Evolutionary conservation across 306 rosid species (phyloP), one percentile per base, ranked within the genome.

Genomic region (Aeschynomene evenia): DNA sequence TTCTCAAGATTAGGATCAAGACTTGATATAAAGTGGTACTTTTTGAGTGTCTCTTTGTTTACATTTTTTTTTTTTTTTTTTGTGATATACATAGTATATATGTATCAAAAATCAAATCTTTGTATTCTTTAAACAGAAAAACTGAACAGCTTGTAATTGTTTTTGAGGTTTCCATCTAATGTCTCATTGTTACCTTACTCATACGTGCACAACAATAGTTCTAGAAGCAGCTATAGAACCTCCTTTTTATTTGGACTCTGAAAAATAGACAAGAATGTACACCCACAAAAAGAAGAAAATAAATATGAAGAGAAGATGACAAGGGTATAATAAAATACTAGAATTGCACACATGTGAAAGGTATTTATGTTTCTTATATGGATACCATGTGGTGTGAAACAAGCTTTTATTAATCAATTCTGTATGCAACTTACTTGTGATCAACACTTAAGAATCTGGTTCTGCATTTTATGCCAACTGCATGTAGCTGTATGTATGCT

Each of bases 41-140:
- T 83, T 73, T 73, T 58, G 76, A 60, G 65, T 59, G 71, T 66
- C 60, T 71, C 58, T 75, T 68, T 73, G 67, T 74, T 66, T 70
- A 48, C 14, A 66, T 29, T 74, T 85, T 23, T 56, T 78, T 29
- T 74, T 85, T 23, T 56, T 78, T 85, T 80, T 72, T 73, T 81
- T 89, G 89, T 84, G 85, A 80, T 83, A 79, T 83, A 79, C 80
- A 63, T 83, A 75, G 88, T 83, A 75, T 73, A 80, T 87, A 82
- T 80, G 79, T 81, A 81, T 70, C 56, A 67, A 63, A n/a, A 63
- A 79, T 65, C 52, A 70, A 63, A 63, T 79, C 82, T 31, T 83
- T 83, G 86, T 88, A 90, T 89, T 92, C 87, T 88, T 92, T 90
- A 71, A 85, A 86, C 91, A 66, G 49, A 21, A 70, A 60, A 83